A percentile compares a stretch with the other conserved stretches of the same genome.
phyloP scores from a whole-genome alignment of 148 eudicot genomes.

The Fagopyrum esculentum region DNA sequence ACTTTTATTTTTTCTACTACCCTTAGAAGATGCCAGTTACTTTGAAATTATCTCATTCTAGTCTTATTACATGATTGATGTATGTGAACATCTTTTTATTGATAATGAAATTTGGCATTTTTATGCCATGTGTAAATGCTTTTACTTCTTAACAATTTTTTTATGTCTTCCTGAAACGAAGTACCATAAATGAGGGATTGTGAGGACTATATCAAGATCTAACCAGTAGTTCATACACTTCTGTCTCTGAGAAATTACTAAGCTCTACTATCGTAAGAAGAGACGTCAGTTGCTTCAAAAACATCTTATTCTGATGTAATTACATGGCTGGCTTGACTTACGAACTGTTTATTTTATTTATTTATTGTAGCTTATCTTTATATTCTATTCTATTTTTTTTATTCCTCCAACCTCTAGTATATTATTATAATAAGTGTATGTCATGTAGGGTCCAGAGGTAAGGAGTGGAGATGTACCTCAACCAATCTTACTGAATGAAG shows the following conservation, averaged over 20 bases:
- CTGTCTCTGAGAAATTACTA: no score
- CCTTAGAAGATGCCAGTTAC: no score
- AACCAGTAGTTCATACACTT: no score
- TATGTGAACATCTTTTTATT: no score
- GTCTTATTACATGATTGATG: no score
- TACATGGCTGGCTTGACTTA: neutral
- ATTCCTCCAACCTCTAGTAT: neutral
- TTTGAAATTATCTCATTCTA: no score
- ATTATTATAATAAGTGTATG: slow-evolving; percentile 9
- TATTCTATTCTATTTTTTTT: neutral
- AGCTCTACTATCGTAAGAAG: no score
- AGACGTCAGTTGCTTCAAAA: neutral
- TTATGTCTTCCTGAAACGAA: neutral
- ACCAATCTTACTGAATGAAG: slow-evolving; percentile 77
- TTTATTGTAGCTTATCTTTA: neutral
- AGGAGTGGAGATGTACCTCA: slow-evolving; percentile 97
- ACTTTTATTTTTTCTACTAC: no score
- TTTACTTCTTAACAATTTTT: neutral
- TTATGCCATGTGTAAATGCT: neutral
- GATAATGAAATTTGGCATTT: no score
- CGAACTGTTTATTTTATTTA: neutral
- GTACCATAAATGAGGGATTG: neutral
- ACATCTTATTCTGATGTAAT: neutral
- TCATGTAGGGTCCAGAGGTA: slow-evolving; percentile 88
- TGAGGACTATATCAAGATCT: neutral